phyloP scores from a whole-genome alignment of 2,329 filamentous ascomycete species.

The Colletotrichum musae region DNA sequence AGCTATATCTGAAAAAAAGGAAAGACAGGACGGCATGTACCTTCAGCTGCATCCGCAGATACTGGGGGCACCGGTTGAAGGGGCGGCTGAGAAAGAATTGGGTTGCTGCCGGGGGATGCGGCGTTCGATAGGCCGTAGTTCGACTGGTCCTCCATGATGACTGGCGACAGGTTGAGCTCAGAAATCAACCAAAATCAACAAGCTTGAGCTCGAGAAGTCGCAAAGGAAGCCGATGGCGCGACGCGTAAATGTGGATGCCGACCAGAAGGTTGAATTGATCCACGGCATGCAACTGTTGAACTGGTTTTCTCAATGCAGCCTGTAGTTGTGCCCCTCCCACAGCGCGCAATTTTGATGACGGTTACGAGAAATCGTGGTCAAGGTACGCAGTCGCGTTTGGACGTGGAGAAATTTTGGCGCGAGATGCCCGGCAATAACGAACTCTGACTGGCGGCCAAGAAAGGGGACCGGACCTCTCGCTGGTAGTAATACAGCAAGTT shows the following conservation, averaged over 20 bases:
- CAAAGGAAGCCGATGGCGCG: slow-evolving; percentile 27
- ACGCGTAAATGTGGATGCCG: slow-evolving; percentile 30
- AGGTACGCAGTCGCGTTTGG: slow-evolving; percentile 45
- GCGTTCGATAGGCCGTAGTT: slow-evolving; percentile 72
- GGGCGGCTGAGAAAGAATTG: slow-evolving; percentile 69
- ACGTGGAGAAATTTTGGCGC: slow-evolving; percentile 57
- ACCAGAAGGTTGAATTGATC: slow-evolving; percentile 13
- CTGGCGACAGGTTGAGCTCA: slow-evolving; percentile 42
- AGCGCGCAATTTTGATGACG: slow-evolving; percentile 36
- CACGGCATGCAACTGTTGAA: slow-evolving; percentile 24
- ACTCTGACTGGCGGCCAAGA: not conserved
- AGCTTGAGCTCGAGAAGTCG: slow-evolving; percentile 15
- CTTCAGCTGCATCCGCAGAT: slow-evolving; percentile 30
- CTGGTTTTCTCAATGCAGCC: slow-evolving; percentile 32
- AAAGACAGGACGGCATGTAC: slow-evolving; percentile 11
- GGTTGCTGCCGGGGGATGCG: slow-evolving; percentile 70
- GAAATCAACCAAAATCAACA: slow-evolving; percentile 31
- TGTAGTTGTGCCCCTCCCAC: slow-evolving; percentile 23
- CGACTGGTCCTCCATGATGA: slow-evolving; percentile 71
- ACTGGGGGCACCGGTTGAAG: slow-evolving; percentile 51
- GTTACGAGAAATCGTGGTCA: slow-evolving; percentile 29
- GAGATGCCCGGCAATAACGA: slow-evolving; percentile 43
- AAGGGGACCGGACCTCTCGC: not conserved
- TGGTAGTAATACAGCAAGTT: not conserved
- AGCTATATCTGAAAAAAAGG: not conserved